Base-by-base conservation (phyloP, 2,329 filamentous ascomycete genomes). In the Truncatella angustata region DNA sequence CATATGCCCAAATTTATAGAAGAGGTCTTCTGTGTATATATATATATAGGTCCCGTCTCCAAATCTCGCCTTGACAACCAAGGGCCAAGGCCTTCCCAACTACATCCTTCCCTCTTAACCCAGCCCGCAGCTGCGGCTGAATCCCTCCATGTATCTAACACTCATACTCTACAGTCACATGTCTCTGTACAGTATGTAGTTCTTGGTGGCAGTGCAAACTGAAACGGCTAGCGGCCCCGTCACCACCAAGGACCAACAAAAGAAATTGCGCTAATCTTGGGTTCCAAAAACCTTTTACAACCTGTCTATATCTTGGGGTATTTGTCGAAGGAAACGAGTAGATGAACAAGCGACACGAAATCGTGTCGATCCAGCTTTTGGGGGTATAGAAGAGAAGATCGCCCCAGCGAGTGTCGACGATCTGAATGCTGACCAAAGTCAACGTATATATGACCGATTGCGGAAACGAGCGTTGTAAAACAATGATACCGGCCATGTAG, bases 281-380 rank as follows among this genome's bases (percentile, higher is more conserved):
- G 58, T 43, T 54, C 55, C 50, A 56, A 42, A 49, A 56, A 61
- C 63, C 58, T 55, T 60, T 62, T 64, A 50, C 60, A 58, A 57
- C 54, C 57, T 57, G 55, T 66, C 63, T 66, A 68, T 67, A 65
- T 51, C 59, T 64, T n/a, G 28, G 55, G 66, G 65, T 67, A 67
- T 67, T 67, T 59, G 65, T 52, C 55, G 63, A 62, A 58, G 57
- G 60, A 56, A 56, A 45, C 54, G 56, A 52, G 55, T 16, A 40
- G 20, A 40, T 28, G 20, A 44, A 44, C 40, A n/a, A 24, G 40
- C 28, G 21, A 23, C 40, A 44, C 20, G 40, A 18, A 16, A 16
- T 53, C 45, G 18, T 44, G 40, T 23, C 40, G 23, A 24, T 24
- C 54, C 56, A 57, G 55, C 56, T 57, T 54, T 58, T 44, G 54